Evolutionary conservation across 2,329 filamentous ascomycete species (phyloP).

Genomic region (Botrytis elliptica): DNA sequence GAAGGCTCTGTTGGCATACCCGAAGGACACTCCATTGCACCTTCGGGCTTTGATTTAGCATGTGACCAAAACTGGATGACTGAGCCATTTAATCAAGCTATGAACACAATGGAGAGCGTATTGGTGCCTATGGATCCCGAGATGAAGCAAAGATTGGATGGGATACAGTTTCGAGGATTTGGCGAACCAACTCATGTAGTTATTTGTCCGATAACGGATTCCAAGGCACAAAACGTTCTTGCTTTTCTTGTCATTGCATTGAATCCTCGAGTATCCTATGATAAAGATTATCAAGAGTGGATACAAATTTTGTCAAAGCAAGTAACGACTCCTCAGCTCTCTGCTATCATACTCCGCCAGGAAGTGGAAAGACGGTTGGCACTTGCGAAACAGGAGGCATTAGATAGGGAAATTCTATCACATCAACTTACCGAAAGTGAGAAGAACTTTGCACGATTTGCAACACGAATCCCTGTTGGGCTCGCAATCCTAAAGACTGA

Average conservation of each 20-base stretch:
- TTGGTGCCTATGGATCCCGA: conserved; percentile 60
- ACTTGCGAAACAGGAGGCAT: conserved; percentile 51
- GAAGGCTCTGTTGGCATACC: conserved; percentile 72
- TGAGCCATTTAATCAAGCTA: conserved; percentile 65
- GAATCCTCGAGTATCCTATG: conserved; percentile 73
- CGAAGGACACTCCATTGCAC: conserved; percentile 63
- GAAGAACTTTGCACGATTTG: conserved; percentile 66
- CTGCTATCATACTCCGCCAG: conserved; percentile 62
- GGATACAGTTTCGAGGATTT: conserved; percentile 67
- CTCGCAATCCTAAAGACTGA: conserved; percentile 67
- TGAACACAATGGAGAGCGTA: conserved; percentile 63
- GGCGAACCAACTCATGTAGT: conserved; percentile 68
- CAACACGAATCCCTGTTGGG: conserved; percentile 70
- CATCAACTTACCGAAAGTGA: conserved; percentile 62
- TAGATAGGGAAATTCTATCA: conserved; percentile 65
- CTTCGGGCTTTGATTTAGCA: conserved; percentile 68
- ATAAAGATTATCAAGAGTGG: conserved; percentile 65
- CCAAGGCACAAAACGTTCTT: conserved; percentile 61
- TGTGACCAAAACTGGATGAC: conserved; percentile 70
- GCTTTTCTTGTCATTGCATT: conserved; percentile 41
- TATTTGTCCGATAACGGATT: conserved; percentile 77
- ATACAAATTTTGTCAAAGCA: conserved; percentile 46
- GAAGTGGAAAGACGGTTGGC: not conserved
- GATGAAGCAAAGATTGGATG: conserved; percentile 54
- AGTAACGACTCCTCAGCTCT: conserved; percentile 59